phyloP scores from a whole-genome alignment of 306 rosid species.

The Cicer judaicum region DNA sequence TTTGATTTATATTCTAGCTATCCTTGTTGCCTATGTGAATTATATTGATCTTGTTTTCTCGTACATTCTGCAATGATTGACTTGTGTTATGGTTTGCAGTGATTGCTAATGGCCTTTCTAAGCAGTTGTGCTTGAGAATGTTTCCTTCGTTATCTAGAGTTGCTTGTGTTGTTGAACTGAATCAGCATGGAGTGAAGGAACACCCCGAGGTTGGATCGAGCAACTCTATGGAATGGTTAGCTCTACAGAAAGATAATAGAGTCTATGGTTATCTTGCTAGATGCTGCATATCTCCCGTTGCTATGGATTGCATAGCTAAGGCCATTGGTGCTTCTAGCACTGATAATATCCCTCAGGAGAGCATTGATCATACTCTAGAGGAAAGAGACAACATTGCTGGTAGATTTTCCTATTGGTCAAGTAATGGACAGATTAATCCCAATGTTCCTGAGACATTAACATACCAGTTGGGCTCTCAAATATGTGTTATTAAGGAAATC shows the following conservation, averaged over 20 bases:
- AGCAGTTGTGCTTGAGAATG: slow-evolving; percentile 82
- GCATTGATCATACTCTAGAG: slow-evolving; percentile 73
- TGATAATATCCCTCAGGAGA: slow-evolving; percentile 81
- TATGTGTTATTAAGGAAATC: slow-evolving; percentile 73
- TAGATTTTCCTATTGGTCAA: slow-evolving; percentile 80
- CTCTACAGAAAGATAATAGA: slow-evolving; percentile 67
- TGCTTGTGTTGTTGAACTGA: slow-evolving; percentile 59
- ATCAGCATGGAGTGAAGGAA: slow-evolving; percentile 49
- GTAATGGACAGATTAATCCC: slow-evolving; percentile 77
- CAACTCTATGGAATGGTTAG: slow-evolving; percentile 59
- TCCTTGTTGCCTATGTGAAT: slow-evolving; percentile 2
- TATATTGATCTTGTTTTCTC: slow-evolving; percentile 11
- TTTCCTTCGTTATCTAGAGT: slow-evolving; percentile 79
- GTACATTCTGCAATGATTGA: slow-evolving; percentile 31
- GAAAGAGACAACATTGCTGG: slow-evolving; percentile 40
- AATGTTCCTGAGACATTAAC: slow-evolving; percentile 79
- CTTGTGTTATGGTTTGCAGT: slow-evolving; percentile 61
- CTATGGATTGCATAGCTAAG: slow-evolving; percentile 56
- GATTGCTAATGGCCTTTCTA: slow-evolving; percentile 66
- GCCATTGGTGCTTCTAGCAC: slow-evolving; percentile 90
- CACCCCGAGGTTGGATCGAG: slow-evolving; percentile 67
- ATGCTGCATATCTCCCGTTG: slow-evolving; percentile 43
- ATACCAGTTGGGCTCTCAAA: slow-evolving; percentile 67
- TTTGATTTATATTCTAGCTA: neutral
- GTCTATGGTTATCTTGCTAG: slow-evolving; percentile 61